Evolutionary conservation across 306 rosid species (phyloP).

Genomic region (Medicago ruthenica): DNA sequence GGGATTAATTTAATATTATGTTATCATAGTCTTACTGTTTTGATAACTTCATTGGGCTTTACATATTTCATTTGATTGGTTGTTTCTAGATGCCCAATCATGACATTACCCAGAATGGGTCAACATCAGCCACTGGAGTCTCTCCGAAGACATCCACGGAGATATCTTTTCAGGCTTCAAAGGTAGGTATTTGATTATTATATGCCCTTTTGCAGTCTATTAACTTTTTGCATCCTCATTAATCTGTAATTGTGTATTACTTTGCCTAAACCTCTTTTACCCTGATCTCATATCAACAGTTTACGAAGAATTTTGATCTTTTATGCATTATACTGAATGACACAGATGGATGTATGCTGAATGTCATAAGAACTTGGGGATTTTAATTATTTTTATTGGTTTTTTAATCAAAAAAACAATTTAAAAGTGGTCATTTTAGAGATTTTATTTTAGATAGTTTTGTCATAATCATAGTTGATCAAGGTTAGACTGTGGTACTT

Average conservation of each 20-base stretch:
- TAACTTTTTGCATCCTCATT: conserved; percentile 18
- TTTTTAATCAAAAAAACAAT: conserved; percentile 7
- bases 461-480: not conserved
- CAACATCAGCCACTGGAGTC: conserved; percentile 64
- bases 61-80: conserved; percentile 38
- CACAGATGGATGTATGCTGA: conserved; percentile 14
- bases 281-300: conserved; percentile 24
- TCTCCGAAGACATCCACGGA: conserved; percentile 58
- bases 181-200: conserved; percentile 60
- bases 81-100: conserved; percentile 56
- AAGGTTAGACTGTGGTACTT: conserved; percentile 27
- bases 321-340: conserved; percentile 17
- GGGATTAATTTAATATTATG: conserved; percentile 23
- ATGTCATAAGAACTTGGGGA: no score
- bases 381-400: not conserved
- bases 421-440: conserved; percentile 1
- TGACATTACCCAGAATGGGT: conserved; percentile 56
- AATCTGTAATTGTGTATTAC: conserved; percentile 19
- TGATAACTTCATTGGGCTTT: conserved; percentile 31
- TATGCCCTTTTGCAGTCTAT: conserved; percentile 10
- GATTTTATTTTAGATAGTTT: conserved; percentile 15
- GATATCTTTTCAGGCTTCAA: conserved; percentile 58
- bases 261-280: conserved; percentile 20
- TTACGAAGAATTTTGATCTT: conserved; percentile 14
- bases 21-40: conserved; percentile 26